Conservation (phyloP, 306 rosid genomes). For the Canavalia ensiformis region DNA sequence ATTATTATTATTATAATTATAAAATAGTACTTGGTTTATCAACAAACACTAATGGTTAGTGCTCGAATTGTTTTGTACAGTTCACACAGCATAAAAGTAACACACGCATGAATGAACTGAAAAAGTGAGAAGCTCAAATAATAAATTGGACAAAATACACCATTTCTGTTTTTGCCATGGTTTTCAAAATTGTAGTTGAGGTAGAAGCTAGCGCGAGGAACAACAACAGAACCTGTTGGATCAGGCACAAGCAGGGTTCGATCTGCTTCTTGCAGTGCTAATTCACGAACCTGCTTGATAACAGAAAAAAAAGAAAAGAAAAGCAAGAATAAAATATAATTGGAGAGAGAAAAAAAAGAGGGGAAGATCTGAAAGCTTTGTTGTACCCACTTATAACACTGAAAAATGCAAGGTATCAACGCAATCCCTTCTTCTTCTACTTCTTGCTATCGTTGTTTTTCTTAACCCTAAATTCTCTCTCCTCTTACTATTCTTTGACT, state of each 20-base stretch:
- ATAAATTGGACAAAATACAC: constrained; percentile 19
- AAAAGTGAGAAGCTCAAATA: constrained; percentile 36
- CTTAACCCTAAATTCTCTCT: constrained; percentile 61
- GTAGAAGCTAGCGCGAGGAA: constrained; percentile 21
- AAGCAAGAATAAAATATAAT: neutral
- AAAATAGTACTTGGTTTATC: neutral
- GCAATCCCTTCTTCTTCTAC: constrained; percentile 10
- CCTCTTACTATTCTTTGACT: constrained; percentile 54
- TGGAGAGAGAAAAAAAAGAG: neutral
- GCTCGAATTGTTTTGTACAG: constrained; percentile 26
- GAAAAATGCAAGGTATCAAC: constrained; percentile 63
- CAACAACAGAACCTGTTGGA: constrained; percentile 27
- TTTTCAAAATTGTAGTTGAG: constrained; percentile 21
- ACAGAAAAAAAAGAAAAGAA: neutral
- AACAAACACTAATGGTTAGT: neutral
- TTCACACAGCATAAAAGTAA: constrained; percentile 30
- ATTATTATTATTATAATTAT: too few species aligned
- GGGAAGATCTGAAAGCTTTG: constrained; percentile 62
- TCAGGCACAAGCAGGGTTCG: constrained; percentile 31
- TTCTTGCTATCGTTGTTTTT: constrained; percentile 7
- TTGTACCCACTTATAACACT: constrained; percentile 36
- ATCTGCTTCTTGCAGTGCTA: constrained; percentile 44
- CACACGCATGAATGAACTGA: constrained; percentile 44
- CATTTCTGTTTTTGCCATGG: neutral
- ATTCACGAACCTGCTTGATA: neutral